Evolutionary conservation across 2,329 filamentous ascomycete species (phyloP), one percentile per base, ranked within the genome.

Genomic region (Tympanopsis confertula): DNA sequence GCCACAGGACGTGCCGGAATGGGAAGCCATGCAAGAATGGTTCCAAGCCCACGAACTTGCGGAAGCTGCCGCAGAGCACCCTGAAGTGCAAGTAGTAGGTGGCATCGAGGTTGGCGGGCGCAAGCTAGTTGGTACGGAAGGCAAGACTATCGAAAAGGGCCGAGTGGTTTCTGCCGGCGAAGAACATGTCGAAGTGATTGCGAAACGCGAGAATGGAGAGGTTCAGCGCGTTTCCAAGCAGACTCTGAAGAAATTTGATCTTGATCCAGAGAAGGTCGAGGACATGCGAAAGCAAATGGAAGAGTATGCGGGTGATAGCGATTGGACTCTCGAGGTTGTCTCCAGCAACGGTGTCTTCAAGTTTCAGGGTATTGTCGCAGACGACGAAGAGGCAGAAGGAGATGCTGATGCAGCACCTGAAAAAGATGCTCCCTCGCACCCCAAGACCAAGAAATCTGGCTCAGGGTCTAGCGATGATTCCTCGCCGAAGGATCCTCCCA

Each of bases 1-100:
- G 3, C 65, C 72, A 5, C 62, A 69, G 2, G 62, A 33, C 7
- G 30, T 33, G 10, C 10, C 30, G 7, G 30, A 33, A 7, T 33
- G 30, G 30, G 30, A 33, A 33, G 30, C 30, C 10, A 33, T 13
- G 30, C 7, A 15, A 18, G 30, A 33, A 17, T 33, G 17, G 7
- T 15, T 12, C 7, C 17, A 12, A 15, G 7, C 30, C 15, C 30
- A 33, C 10, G 7, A 33, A 15, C 30, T 33, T 7, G 30, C 17
- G 12, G 30, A 33, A 17, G 10, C 30, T 18, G 30, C 10, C 7
- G 17, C 17, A 7, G 7, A 7, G 22, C 12, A 7, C 10, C 17
- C 30, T 15, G 30, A 33, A 7, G 7, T 33, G 10, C 30, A 13
- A 12, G 15, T 33, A 7, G 30, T 33, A 10, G 30, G 30, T 13